These are phyloP conservation scores for Nigrospora osmanthi DNA, from an alignment of 2,329 filamentous ascomycete genomes.

Conservation along the genomic window DNA sequence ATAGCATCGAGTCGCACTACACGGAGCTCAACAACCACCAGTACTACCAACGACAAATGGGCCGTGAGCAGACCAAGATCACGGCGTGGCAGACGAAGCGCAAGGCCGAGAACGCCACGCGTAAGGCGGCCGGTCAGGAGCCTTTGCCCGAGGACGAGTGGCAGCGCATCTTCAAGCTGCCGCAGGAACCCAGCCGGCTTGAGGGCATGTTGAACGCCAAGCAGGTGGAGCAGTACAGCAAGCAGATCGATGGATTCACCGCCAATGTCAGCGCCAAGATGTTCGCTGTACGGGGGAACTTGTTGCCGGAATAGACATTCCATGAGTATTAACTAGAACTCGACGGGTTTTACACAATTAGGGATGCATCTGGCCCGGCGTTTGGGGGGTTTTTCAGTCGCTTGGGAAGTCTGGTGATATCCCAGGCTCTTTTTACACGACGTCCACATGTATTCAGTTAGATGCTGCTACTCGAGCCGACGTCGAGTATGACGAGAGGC, in stretches of 20 bases:
- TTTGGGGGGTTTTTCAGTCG: constrained; percentile 17
- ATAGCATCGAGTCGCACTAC: constrained; percentile 96
- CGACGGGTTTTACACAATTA: too few relatives aligned
- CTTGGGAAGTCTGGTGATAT: constrained; percentile 1
- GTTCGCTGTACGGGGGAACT: constrained; percentile 81
- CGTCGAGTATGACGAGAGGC: too few relatives aligned
- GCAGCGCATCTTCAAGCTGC: constrained; percentile 96
- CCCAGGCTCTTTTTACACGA: constrained; percentile 1
- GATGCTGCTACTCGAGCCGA: background rate
- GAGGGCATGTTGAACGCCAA: constrained; percentile 92
- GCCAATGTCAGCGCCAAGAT: constrained; percentile 91
- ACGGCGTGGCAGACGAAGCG: constrained; percentile 94
- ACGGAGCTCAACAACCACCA: constrained; percentile 99
- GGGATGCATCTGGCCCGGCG: constrained; percentile 24
- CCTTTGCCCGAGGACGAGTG: constrained; percentile 94
- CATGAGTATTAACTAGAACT: background rate
- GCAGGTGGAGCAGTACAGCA: constrained; percentile 96
- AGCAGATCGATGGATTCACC: constrained; percentile 94
- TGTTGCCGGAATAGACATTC: constrained; percentile 44
- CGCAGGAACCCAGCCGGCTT: constrained; percentile 84
- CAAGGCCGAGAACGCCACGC: constrained; percentile 86
- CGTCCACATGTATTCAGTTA: constrained; percentile 1
- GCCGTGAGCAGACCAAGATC: constrained; percentile 93
- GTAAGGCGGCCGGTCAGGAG: constrained; percentile 78
- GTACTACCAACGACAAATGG: constrained; percentile 86